Evolutionary conservation across 2,329 filamentous ascomycete species (phyloP), one percentile per base, ranked within the genome.

Genomic region (Verticillium nubilum): DNA sequence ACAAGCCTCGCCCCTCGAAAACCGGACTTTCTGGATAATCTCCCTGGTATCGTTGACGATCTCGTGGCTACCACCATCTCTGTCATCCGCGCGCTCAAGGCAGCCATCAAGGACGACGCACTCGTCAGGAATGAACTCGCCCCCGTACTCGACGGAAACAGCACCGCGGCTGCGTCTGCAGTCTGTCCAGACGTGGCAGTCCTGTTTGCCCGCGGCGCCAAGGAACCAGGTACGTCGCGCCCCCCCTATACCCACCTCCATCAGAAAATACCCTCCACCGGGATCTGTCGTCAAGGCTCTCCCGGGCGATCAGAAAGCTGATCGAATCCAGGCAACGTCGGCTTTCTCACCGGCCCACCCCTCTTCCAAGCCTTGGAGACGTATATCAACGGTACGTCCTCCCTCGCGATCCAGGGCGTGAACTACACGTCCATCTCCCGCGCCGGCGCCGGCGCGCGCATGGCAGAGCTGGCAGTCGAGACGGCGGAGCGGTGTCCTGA

Each of bases 391-490:
- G 61, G 61, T 5, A 63, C 59, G 3, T 61, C 61, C 6, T 53
- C 63, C 23, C 50, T 71, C 7, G 65, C 62, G 26, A 64, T 70
- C 7, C 63, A 69, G 31, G 70, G 70, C 12, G 63, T 72, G 23
- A 61, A 63, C 26, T 70, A 72, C 57, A 59, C 60, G 25, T 53
- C 57, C 3, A 37, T 55, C 9, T 52, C 61, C 7, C 57, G 55
- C n/a, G 60, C 59, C 23, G 57, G 52, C 35, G 57, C 55, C 10
- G 59, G 59, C 37, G 52, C 57, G 33, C 42, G 66, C 59, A 76
- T 77, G 69, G 74, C 76, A 47, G 64, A 72, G 15, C 58, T 66
- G 25, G 62, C 68, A 28, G 62, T 53, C n/a, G 53, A 70, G 23
- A 73, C 74, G 3, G 64, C 70, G 28, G 62, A 66, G 3, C 59